Evolutionary conservation across 805 yeast genomes (phyloP), one percentile per base, ranked within the genome.

Genomic region (Zygosaccharomyces pseudorouxii): DNA sequence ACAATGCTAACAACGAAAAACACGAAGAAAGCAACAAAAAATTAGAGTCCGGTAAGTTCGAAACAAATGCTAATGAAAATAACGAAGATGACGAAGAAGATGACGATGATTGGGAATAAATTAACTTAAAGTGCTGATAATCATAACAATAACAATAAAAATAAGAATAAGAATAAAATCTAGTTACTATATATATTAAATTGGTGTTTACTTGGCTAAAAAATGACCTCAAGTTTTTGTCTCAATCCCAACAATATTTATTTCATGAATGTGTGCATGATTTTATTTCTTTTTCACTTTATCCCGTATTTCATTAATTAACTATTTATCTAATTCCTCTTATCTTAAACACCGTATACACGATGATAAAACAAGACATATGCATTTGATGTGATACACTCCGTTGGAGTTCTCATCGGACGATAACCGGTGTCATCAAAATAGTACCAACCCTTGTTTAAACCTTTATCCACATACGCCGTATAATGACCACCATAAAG

Each of bases 401-500:
- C 77, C 30, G 64, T 70, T 5, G 69, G 65, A 12, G 73, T 70
- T 48, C 78, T 75, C 35, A 77, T 73, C 47, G 72, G 77, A 20
- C 78, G 71, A 16, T 84, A 82, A 45, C 74, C 77, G 0, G 88
- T 76, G 63, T 89, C 97, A 65, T 89, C 96, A 64, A 83, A 89
- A 52, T 80, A 78, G 56, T 86, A 81, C 96, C 96, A 89, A 2
- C 82, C 86, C 46, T 71, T 70, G 38, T 62, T 67, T 19, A 64
- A 63, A 18, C 80, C 81, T 58, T 87, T 87, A 59, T 80, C 70
- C 3, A 87, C 92, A 61, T 74, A 86, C 0, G 95, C 71, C 0
- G 96, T 90, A 66, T 90, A 90, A 65, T 90, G 97, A 0, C 98
- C 97, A 6, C 89, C 85, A 36, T 81, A 77, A 40, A 90, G 72